A percentile compares a stretch with the other conserved stretches of the same genome.
phyloP scores from a whole-genome alignment of 208 protist species.

The Strigomonas galati region DNA sequence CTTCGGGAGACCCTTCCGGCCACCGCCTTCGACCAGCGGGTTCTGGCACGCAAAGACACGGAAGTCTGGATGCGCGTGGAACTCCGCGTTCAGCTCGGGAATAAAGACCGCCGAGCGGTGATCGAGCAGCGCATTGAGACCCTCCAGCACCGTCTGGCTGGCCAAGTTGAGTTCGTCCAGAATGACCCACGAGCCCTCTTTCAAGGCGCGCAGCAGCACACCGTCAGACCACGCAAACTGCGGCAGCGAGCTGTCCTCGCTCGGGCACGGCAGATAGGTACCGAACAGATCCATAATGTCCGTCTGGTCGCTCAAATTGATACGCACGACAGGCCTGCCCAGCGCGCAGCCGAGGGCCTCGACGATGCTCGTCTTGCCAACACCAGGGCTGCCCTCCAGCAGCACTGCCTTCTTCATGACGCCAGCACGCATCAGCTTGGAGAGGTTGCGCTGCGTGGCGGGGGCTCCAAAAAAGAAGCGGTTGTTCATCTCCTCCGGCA shows the following conservation, averaged over 20 bases:
- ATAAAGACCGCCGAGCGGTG: constrained; percentile 96
- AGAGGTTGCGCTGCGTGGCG: constrained; percentile 96
- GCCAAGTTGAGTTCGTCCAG: constrained; percentile 99
- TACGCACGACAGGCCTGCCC: constrained; percentile 94
- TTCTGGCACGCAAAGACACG: constrained; percentile 99
- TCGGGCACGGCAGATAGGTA: constrained; percentile 75
- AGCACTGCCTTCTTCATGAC: constrained; percentile 96
- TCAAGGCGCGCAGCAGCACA: constrained; percentile 95
- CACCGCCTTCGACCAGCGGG: constrained; percentile 96
- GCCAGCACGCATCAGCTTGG: constrained; percentile 93
- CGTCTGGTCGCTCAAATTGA: constrained; percentile 99
- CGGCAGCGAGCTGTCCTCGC: constrained; percentile 27
- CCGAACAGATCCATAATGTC: constrained; percentile 99
- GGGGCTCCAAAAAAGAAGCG: constrained; percentile 94
- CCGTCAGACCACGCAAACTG: constrained; percentile 99
- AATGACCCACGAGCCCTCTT: constrained; percentile 98
- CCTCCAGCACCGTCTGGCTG: constrained; percentile 99
- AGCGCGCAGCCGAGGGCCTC: constrained; percentile 92
- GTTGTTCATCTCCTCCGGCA: constrained; percentile 60
- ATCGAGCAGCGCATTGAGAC: constrained; percentile 99
- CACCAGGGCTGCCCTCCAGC: constrained; percentile 97
- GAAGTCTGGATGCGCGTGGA: constrained; percentile 89
- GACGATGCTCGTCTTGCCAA: constrained; percentile 99
- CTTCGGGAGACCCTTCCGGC: constrained; percentile 98
- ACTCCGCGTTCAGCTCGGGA: constrained; percentile 89